Evolutionary conservation across 1,139 yeast species (phyloP).

Genomic region (Debaryomycetaceae sp.): DNA sequence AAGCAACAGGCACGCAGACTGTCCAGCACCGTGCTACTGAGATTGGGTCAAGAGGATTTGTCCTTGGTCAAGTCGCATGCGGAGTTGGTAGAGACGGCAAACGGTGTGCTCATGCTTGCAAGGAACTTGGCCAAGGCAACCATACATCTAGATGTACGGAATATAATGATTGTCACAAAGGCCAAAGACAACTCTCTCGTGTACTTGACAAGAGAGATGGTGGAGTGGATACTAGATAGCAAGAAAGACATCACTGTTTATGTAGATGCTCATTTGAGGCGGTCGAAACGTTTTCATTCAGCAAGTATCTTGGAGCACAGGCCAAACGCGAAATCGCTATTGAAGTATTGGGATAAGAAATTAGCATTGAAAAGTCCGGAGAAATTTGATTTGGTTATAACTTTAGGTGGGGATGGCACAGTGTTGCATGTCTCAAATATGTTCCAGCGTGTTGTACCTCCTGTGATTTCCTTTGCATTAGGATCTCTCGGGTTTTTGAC

Average conservation of each 20-base stretch:
- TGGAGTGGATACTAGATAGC: constrained; percentile 64
- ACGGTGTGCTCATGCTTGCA: constrained; percentile 78
- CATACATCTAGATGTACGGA: constrained; percentile 63
- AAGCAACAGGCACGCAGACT: constrained; percentile 18
- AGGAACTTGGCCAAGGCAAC: constrained; percentile 72
- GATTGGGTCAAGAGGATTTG: constrained; percentile 36
- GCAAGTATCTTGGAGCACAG: constrained; percentile 32
- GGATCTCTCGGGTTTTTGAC: constrained; percentile 84
- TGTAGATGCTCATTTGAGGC: constrained; percentile 63
- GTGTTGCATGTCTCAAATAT: constrained; percentile 75
- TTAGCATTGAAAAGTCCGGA: constrained; percentile 56
- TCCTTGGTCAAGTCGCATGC: constrained; percentile 61
- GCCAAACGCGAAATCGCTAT: constrained; percentile 39
- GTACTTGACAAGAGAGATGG: constrained; percentile 70
- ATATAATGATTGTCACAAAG: constrained; percentile 79
- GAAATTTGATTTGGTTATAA: constrained; percentile 68
- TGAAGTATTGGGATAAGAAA: constrained; percentile 67
- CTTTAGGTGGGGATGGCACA: constrained; percentile 91
- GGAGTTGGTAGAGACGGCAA: constrained; percentile 78
- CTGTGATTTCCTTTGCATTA: constrained; percentile 76
- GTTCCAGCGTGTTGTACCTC: constrained; percentile 81
- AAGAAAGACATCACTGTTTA: constrained; percentile 54
- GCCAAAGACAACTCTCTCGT: constrained; percentile 78
- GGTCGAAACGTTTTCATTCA: constrained; percentile 62
- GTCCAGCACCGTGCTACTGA: constrained; percentile 29